Conservation (phyloP, 192 early-diverging fungal species). For the Mortierella antarctica region DNA sequence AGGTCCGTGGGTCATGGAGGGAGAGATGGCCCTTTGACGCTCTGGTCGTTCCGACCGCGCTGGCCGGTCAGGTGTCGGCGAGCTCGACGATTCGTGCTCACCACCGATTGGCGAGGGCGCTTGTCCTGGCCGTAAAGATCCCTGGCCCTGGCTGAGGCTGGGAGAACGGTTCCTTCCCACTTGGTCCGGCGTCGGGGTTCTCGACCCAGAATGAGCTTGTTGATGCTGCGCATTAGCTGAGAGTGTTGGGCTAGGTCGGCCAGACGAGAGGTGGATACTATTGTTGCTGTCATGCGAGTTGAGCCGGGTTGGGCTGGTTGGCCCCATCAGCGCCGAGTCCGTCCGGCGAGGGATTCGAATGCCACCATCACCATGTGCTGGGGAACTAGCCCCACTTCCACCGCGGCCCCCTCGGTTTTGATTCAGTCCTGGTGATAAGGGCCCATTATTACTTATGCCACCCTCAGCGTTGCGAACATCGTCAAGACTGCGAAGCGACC, state of each 20-base stretch:
- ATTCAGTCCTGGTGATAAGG: constrained; percentile 12
- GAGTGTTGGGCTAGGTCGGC: constrained; percentile 14
- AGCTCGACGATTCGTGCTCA: constrained; percentile 11
- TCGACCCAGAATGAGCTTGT: constrained; percentile 6
- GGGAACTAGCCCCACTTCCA: not conserved
- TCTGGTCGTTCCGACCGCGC: constrained; percentile 30
- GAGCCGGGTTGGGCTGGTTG: constrained; percentile 16
- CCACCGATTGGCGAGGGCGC: constrained; percentile 15
- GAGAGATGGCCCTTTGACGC: constrained; percentile 41
- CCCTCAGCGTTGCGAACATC: constrained; percentile 2
- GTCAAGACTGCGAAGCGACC: constrained; percentile 28
- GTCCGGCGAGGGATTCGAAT: constrained; percentile 38
- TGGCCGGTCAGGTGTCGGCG: constrained; percentile 42
- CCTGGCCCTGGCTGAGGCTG: constrained; percentile 32
- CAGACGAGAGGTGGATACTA: not conserved
- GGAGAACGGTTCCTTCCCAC: constrained; percentile 35
- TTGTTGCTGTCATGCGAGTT: not conserved
- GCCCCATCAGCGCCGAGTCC: constrained; percentile 23
- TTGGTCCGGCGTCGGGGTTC: constrained; percentile 37
- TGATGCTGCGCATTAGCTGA: not conserved
- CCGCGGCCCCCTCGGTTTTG: not conserved
- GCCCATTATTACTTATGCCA: not conserved
- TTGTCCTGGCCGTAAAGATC: constrained; percentile 18
- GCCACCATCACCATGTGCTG: not conserved
- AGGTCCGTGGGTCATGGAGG: constrained; percentile 33